Evolutionary conservation across 345 rosid genomes (phyloP).

Genomic region (Psidium friedrichsthalianum): DNA sequence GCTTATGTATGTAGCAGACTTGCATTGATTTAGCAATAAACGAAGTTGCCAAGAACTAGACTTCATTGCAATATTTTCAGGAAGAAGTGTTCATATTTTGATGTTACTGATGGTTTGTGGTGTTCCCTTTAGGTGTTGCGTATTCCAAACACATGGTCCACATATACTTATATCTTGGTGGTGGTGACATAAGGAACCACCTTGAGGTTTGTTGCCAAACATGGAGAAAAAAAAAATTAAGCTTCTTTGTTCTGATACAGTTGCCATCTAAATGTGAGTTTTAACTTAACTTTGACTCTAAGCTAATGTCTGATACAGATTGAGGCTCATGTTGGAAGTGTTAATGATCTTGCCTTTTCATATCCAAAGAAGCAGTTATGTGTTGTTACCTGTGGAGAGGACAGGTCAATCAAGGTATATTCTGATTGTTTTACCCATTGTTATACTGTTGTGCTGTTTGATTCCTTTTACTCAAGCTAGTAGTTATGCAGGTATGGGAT

Average conservation of each 20-base stretch:
- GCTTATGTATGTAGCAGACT: not conserved
- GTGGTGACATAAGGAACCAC: constrained; percentile 9
- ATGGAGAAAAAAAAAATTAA: not conserved
- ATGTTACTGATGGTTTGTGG: no score
- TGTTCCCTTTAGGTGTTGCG: constrained; percentile 17
- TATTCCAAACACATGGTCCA: constrained; percentile 19
- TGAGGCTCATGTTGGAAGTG: constrained; percentile 27
- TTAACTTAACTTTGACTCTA: not conserved
- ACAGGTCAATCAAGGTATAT: constrained; percentile 17
- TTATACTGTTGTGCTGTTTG: not conserved
- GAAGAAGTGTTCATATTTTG: not conserved
- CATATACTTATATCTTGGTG: constrained; percentile 8
- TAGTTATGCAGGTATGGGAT: constrained; percentile 22
- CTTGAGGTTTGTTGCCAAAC: constrained; percentile 6
- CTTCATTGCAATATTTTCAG: not conserved
- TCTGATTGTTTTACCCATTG: not conserved
- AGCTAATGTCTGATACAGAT: constrained; percentile 3
- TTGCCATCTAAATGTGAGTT: not conserved
- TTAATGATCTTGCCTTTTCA: constrained; percentile 25
- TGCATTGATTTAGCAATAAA: not conserved
- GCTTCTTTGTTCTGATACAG: not conserved
- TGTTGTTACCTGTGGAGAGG: constrained; percentile 29
- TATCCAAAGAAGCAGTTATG: constrained; percentile 18
- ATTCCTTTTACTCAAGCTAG: not conserved
- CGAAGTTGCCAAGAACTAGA: no score